These are phyloP conservation scores for Linum lewisii DNA, from an alignment of 345 rosid genomes.

Conservation along the genomic window DNA sequence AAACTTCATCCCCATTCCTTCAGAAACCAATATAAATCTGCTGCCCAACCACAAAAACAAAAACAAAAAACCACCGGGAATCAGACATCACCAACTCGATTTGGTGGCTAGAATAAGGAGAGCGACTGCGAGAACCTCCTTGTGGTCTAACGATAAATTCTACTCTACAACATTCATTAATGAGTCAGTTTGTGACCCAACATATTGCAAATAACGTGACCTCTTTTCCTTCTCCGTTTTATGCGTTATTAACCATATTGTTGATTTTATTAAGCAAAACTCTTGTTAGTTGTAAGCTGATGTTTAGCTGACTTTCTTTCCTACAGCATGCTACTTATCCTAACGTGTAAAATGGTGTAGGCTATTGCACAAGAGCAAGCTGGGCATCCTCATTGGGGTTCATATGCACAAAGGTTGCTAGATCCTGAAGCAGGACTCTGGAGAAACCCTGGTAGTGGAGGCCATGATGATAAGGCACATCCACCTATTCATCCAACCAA, in stretches of 20 bases:
- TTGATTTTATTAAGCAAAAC: neutral
- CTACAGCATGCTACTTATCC: neutral
- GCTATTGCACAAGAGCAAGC: constrained; percentile 77
- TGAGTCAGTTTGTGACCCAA: constrained; percentile 6
- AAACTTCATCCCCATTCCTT: no score
- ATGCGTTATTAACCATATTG: neutral
- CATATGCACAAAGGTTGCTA: constrained; percentile 69
- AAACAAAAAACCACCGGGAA: no score
- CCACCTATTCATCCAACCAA: constrained; percentile 99
- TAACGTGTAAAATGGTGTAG: constrained; percentile 27
- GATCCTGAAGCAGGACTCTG: constrained; percentile 73
- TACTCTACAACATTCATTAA: no score
- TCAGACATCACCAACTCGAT: no score
- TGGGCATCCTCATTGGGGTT: constrained; percentile 85
- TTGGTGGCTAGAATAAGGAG: no score
- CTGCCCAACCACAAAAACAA: no score
- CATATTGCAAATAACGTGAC: neutral
- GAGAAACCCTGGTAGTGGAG: constrained; percentile 93
- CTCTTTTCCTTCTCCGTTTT: neutral
- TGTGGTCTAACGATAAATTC: no score
- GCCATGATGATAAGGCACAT: constrained; percentile 98
- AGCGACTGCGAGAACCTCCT: no score
- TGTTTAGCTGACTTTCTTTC: neutral
- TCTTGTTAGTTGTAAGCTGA: neutral
- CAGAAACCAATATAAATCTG: no score